Conservation (phyloP, 108 stramenopile species). For the Cyclotella baltica region DNA sequence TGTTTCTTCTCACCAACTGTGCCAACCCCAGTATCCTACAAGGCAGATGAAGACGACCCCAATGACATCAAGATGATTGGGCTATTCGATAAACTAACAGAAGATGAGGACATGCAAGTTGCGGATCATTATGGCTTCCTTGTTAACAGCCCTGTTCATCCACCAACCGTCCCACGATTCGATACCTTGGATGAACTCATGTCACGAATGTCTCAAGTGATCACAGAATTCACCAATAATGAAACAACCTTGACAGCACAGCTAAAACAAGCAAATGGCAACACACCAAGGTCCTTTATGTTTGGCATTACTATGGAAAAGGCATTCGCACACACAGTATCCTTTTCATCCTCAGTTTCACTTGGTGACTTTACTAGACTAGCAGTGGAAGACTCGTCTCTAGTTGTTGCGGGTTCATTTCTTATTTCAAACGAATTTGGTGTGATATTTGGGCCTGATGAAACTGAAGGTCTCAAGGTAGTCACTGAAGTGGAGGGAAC, state of each 20-base stretch:
- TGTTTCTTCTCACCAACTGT: no score
- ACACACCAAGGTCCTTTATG: conserved; percentile 15
- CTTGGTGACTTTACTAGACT: conserved; percentile 42
- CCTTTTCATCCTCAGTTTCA: conserved; percentile 18
- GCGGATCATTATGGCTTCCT: conserved; percentile 17
- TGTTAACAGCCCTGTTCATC: conserved; percentile 17
- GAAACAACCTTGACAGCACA: conserved; percentile 15
- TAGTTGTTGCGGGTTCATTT: conserved; percentile 16
- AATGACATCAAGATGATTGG: conserved; percentile 29
- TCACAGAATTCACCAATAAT: conserved; percentile 8
- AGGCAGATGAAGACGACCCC: neutral
- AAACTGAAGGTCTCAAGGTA: conserved; percentile 10
- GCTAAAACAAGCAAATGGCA: neutral
- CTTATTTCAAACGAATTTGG: conserved; percentile 17
- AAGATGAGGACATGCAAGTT: neutral
- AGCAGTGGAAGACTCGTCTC: conserved; percentile 20
- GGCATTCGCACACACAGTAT: neutral
- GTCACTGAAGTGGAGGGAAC: neutral
- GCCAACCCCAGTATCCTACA: conserved; percentile 1
- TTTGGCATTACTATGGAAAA: conserved; percentile 33
- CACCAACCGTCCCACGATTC: conserved; percentile 29
- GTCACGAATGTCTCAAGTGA: conserved; percentile 18
- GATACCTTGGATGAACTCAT: conserved; percentile 23
- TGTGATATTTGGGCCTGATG: conserved; percentile 25
- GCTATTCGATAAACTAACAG: conserved; percentile 2